Conservation (phyloP, 371 early-diverging fungal species). For the Caulochytrium protostelioides region DNA sequence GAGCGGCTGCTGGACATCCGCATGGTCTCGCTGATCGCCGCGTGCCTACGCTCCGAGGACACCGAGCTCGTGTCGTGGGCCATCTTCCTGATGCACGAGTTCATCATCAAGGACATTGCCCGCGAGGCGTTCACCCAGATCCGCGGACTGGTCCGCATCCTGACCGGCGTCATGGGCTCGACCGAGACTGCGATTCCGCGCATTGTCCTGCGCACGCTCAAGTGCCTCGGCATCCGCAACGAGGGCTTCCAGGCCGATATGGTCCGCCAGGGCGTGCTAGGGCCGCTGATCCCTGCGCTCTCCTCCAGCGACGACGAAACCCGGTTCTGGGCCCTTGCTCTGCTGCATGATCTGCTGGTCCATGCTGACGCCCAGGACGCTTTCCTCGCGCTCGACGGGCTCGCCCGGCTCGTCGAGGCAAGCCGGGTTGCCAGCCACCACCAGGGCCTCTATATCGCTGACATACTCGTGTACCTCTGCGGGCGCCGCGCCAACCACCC, state of each 20-base stretch:
- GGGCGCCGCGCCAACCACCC: constrained; percentile 8
- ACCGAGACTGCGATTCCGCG: constrained; percentile 47
- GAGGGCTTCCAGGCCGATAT: constrained; percentile 25
- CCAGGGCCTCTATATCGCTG: constrained; percentile 19
- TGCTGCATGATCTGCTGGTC: constrained; percentile 12
- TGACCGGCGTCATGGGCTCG: constrained; percentile 30
- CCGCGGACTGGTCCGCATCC: constrained; percentile 34
- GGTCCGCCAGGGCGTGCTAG: constrained; percentile 31
- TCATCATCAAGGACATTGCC: constrained; percentile 42
- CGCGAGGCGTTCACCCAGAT: constrained; percentile 32
- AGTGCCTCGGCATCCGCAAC: constrained; percentile 43
- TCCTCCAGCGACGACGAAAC: constrained; percentile 46
- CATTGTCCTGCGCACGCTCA: constrained; percentile 42
- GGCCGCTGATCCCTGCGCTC: constrained; percentile 25
- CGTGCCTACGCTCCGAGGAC: constrained; percentile 48
- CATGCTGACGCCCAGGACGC: constrained; percentile 8
- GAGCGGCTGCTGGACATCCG: constrained; percentile 31
- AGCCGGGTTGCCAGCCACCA: constrained; percentile 5
- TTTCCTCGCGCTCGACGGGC: constrained; percentile 11
- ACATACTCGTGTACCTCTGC: constrained; percentile 19
- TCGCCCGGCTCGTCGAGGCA: constrained; percentile 7
- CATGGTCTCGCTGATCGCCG: constrained; percentile 40
- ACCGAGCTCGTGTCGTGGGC: constrained; percentile 62
- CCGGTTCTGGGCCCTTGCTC: constrained; percentile 41
- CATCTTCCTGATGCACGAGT: constrained; percentile 56